Evolutionary conservation across 2,329 filamentous ascomycete species (phyloP), one percentile per base, ranked within the genome.

Genomic region (Domatiomyces globalis): DNA sequence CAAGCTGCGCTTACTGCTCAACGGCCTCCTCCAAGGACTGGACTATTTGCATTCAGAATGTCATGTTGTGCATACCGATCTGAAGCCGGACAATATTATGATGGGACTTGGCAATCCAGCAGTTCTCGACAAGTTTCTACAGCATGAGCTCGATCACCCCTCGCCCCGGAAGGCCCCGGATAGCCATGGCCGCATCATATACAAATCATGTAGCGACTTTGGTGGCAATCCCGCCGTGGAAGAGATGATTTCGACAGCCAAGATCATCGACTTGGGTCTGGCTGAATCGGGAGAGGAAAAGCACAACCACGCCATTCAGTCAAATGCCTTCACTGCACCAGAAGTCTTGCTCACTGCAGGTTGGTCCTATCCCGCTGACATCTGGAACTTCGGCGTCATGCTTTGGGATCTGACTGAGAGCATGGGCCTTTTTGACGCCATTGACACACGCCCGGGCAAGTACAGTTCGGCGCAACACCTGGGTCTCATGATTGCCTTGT

Each of bases 281-380:
- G 66, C 66, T 56, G 59, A 63, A 55, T 50, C 63, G 58, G 60
- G 66, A 22, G 59, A 66, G 63, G 48, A 67, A 58, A 58, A 64
- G 60, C 62, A 68, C 59, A 58, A 78, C 66, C 61, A 73, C 64
- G 56, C 70, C 63, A 64, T 77, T 68, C 54, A 80, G 64, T 66
- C 66, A 52, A 65, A 68, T 49, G 58, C 64, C 48, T 71, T 69
- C 60, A 65, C 63, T 44, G 67, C 65, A 4, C 68, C 66, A 51
- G 68, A 71, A 58, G 67, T 70, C 25, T 64, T 71, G 43, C 57
- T 71, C 5, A 63, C 64, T 50, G 63, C 57, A 56, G 63, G 65
- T 46, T 71, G 65, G 67, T 60, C 61, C 50, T 68, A 66, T 58
- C 56, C 60, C 47, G 61, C 60, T 15, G 68, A 70, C 61, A 68